phyloP scores from a whole-genome alignment of 2,329 filamentous ascomycete species.

The Neofusicoccum cordaticola region DNA sequence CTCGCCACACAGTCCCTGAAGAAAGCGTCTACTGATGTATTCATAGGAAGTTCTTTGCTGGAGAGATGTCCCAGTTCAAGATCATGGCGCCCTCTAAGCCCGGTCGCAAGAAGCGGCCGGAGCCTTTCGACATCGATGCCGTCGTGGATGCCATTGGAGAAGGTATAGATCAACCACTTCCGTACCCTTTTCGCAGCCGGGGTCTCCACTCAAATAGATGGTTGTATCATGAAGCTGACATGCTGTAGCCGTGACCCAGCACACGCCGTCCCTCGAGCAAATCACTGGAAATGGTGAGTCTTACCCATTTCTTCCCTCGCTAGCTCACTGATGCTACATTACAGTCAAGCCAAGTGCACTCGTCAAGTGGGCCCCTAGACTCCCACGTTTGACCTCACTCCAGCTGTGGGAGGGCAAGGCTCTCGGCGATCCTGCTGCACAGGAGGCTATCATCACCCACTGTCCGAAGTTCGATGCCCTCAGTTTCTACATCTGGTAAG shows the following conservation, averaged over 20 bases:
- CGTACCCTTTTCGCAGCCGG: neutral
- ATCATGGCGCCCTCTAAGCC: conserved; percentile 27
- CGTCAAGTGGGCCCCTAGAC: conserved; percentile 56
- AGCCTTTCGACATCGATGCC: conserved; percentile 38
- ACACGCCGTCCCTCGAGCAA: conserved; percentile 55
- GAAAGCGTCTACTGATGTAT: neutral
- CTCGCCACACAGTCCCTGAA: neutral
- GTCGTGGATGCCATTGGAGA: conserved; percentile 51
- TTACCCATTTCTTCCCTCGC: neutral
- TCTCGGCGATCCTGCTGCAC: conserved; percentile 54
- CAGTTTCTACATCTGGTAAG: conserved; percentile 53
- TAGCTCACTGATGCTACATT: neutral
- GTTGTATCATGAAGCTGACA: conserved; percentile 11
- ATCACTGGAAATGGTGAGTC: conserved; percentile 53
- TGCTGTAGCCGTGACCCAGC: conserved; percentile 43
- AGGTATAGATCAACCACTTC: conserved; percentile 30
- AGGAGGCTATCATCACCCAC: conserved; percentile 53
- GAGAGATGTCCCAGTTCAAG: conserved; percentile 45
- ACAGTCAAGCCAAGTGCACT: conserved; percentile 53
- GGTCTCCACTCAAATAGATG: conserved; percentile 9
- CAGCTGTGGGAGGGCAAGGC: conserved; percentile 61
- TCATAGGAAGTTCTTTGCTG: conserved; percentile 51
- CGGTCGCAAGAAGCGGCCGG: conserved; percentile 28
- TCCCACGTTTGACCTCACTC: conserved; percentile 58
- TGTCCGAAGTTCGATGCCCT: conserved; percentile 63